Conservation (phyloP, 2,329 filamentous ascomycete species). For the Leptographium lundbergii region DNA sequence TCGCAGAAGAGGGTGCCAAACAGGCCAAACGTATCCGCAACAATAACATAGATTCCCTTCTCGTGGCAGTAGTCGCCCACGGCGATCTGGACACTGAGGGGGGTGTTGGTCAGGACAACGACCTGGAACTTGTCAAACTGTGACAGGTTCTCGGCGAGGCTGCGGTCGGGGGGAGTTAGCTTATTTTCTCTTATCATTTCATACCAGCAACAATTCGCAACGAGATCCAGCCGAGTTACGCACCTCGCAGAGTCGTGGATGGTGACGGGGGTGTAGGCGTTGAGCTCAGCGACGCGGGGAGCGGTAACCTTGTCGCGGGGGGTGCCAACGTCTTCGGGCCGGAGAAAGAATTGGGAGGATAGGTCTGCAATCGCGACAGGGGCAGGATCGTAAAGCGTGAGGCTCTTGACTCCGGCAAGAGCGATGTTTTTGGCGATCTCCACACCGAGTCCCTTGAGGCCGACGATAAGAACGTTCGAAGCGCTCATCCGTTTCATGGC, state of each 20-base stretch:
- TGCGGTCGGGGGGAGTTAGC: constrained; percentile 24
- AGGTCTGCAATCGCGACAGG: constrained; percentile 77
- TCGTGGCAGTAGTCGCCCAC: constrained; percentile 90
- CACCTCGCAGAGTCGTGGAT: constrained; percentile 53
- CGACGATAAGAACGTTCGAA: constrained; percentile 85
- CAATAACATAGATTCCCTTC: constrained; percentile 83
- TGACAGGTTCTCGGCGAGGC: constrained; percentile 61
- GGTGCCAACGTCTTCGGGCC: constrained; percentile 78
- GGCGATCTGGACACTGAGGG: constrained; percentile 65
- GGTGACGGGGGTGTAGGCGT: constrained; percentile 85
- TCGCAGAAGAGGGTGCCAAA: constrained; percentile 97
- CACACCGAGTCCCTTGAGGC: constrained; percentile 86
- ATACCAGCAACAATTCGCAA: background rate
- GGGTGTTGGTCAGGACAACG: constrained; percentile 76
- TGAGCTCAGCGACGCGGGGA: constrained; percentile 84
- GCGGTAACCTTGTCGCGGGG: constrained; percentile 77
- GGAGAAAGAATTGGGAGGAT: constrained; percentile 95
- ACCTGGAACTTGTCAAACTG: constrained; percentile 87
- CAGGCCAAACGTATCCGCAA: constrained; percentile 81
- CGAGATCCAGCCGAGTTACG: background rate
- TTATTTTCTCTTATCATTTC: background rate
- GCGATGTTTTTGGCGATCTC: constrained; percentile 99
- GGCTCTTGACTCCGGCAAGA: constrained; percentile 92
- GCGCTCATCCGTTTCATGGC: constrained; percentile 99
- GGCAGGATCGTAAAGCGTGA: constrained; percentile 83